Conservation (phyloP, 2,329 filamentous ascomycete species). For the Ophiostoma australiae region DNA sequence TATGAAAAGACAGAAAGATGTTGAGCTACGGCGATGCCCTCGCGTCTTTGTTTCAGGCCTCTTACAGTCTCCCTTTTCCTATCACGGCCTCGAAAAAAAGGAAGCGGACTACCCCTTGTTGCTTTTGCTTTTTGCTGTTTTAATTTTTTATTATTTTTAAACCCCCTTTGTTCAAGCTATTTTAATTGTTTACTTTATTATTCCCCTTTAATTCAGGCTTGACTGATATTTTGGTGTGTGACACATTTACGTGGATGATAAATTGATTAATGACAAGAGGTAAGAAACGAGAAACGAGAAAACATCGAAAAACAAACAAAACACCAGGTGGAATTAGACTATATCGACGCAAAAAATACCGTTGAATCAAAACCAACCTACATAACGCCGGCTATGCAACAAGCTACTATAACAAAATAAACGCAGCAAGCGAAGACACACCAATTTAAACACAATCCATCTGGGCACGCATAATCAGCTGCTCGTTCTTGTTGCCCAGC, state of each 20-base stretch:
- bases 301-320: background rate
- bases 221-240: background rate
- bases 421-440: background rate
- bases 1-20: background rate
- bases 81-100: conserved; percentile 17
- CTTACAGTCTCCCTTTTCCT: conserved; percentile 10
- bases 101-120: conserved; percentile 22
- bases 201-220: background rate
- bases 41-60: background rate
- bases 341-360: background rate
- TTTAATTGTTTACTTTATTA: conserved; percentile 19
- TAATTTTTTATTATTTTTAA: conserved; percentile 18
- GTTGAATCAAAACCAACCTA: background rate
- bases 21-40: background rate
- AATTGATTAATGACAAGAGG: background rate
- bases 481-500: conserved; percentile 96
- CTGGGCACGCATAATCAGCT: conserved; percentile 70
- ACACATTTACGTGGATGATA: background rate
- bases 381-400: conserved; percentile 14
- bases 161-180: conserved; percentile 14
- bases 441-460: conserved; percentile 63
- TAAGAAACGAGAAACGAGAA: background rate
- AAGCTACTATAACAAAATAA: background rate
- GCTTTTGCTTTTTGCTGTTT: conserved; percentile 17
- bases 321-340: background rate